A percentile compares a stretch with the other conserved stretches of the same genome.
phyloP scores from a whole-genome alignment of 176 grass and related monocot species.

The Themeda triandra region DNA sequence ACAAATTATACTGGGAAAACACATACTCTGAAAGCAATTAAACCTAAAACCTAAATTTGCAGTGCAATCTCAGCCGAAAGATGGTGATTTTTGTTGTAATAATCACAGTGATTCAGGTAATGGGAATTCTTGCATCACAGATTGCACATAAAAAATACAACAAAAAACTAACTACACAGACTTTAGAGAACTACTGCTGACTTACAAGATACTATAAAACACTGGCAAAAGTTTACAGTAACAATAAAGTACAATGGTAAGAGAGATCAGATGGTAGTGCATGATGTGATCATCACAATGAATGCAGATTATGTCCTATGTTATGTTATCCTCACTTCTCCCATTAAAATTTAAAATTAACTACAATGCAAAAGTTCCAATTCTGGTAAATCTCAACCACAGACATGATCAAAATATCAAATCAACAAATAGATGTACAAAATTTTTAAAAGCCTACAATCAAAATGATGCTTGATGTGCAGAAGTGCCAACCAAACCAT shows the following conservation, averaged over 20 bases:
- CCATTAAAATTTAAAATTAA: neutral
- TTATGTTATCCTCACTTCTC: slow-evolving; percentile 50
- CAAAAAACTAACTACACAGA: neutral
- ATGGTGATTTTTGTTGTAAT: slow-evolving; percentile 47
- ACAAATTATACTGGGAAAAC: no score
- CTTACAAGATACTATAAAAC: neutral
- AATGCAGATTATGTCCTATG: slow-evolving; percentile 46
- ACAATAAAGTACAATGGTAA: no score
- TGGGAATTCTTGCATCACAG: slow-evolving; percentile 48
- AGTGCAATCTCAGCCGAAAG: slow-evolving; percentile 60
- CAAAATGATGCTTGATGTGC: neutral
- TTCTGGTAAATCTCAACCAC: neutral
- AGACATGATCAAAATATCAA: neutral
- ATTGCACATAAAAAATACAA: slow-evolving; percentile 12
- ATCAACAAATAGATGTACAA: neutral
- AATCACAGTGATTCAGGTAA: slow-evolving; percentile 50
- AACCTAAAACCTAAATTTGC: neutral
- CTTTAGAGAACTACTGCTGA: neutral
- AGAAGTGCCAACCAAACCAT: neutral
- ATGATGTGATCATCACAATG: slow-evolving; percentile 44
- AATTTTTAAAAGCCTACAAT: neutral
- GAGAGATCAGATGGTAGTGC: slow-evolving; percentile 71
- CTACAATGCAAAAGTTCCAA: no score
- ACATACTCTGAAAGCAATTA: neutral
- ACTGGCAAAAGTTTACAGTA: neutral